Conservation (phyloP, 768 basidiomycete genomes). For the Psilocybe cyanescens region DNA sequence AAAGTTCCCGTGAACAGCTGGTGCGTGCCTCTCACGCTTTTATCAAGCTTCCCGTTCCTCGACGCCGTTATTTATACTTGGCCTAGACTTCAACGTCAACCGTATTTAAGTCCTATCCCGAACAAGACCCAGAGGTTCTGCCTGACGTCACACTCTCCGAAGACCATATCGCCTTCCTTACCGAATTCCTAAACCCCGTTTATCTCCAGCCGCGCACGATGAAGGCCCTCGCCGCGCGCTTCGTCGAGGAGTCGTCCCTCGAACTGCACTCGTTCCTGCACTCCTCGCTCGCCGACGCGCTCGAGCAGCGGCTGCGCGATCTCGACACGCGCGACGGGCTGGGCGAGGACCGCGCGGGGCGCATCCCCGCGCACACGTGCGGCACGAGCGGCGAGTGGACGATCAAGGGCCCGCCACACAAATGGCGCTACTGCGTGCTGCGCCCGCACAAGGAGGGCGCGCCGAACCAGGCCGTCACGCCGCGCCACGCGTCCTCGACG, state of each 20-base stretch:
- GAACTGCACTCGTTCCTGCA: constrained; percentile 88
- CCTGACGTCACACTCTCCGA: constrained; percentile 58
- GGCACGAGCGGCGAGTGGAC: constrained; percentile 68
- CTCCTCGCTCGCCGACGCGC: constrained; percentile 64
- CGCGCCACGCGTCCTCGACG: constrained; percentile 55
- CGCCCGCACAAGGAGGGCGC: constrained; percentile 37
- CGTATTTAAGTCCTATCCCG: constrained; percentile 57
- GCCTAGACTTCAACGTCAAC: constrained; percentile 65
- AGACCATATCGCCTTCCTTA: constrained; percentile 72
- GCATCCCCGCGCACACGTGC: constrained; percentile 68
- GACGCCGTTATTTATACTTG: constrained; percentile 11
- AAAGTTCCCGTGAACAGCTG: constrained; percentile 91
- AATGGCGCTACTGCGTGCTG: constrained; percentile 89
- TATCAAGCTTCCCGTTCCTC: neutral
- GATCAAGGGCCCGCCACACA: constrained; percentile 88
- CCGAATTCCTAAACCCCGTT: constrained; percentile 84
- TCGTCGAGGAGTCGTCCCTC: constrained; percentile 85
- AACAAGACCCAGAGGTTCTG: constrained; percentile 48
- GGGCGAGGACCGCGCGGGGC: constrained; percentile 50
- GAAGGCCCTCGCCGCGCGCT: constrained; percentile 76
- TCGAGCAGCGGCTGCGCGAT: constrained; percentile 68
- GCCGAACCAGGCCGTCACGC: constrained; percentile 49
- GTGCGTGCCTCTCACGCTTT: constrained; percentile 50
- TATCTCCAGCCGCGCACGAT: constrained; percentile 87
- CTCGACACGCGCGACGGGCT: constrained; percentile 69